Base-by-base conservation (phyloP, 805 yeast genomes). In the Zygosaccharomyces gambellarensis region DNA sequence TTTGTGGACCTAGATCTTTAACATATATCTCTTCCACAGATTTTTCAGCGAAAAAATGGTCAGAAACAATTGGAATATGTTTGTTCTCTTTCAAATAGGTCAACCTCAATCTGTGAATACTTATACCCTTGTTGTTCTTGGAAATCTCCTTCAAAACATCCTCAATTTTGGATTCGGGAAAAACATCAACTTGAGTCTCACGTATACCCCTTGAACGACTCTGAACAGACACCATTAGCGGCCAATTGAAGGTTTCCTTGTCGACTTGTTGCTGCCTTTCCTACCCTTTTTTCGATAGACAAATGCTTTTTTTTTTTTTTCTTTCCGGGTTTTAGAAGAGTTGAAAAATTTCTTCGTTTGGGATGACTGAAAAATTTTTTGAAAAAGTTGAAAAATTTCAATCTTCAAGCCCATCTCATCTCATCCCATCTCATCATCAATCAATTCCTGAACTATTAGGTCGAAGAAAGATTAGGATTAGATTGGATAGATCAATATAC, bases 1-100 rank as follows among this genome's bases (percentile, higher is more conserved):
- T 80, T 70, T 94, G 99, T 0, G 90, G 90, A 19, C 99, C 99
- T 53, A 92, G 73, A 63, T 92, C 99, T 67, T 92, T 90, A 48
- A 86, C 86, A 55, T 71, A 79, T 11, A 90, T 71, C 11, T 70
- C 74, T 0, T 62, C 67, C 31, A 73, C 61, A 10, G 72, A 56
- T 9, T 66, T 70, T 38, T 71, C 71, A 22, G 69, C 60, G 49
- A 65, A 55, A 23, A 62, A 55, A 6, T 54, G 44, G 10, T 61
- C 67, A 0, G 56, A 45, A 17, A 49, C 40, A 22, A 69, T 54
- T 10, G 72, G 62, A 32, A 67, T 51, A 40, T 68, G 71, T 36
- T 70, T 70, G 12, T 58, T 51, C 50, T 50, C 70, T 46, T 57
- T 68, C 53, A 56, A 38, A 56, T 60, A 60, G 6, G 86, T 80